These are phyloP conservation scores for Penicillium odoratum DNA, from an alignment of 495 filamentous ascomycete genomes.

Conservation along the genomic window DNA sequence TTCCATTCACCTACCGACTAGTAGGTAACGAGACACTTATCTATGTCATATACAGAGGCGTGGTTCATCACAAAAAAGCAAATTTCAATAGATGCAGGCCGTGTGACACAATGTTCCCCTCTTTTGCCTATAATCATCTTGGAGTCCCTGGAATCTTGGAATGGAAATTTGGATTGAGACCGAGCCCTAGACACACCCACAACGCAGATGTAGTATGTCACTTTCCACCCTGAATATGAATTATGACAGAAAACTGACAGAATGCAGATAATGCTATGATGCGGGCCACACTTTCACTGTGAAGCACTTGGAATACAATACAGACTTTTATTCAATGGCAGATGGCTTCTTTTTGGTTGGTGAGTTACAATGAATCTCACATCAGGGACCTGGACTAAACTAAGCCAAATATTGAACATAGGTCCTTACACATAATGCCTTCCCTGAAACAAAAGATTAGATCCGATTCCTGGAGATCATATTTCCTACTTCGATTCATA, in stretches of 20 bases:
- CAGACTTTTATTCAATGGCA: neutral
- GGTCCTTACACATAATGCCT: neutral
- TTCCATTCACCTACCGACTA: neutral
- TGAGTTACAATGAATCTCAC: neutral
- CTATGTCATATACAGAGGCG: neutral
- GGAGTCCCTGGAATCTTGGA: neutral
- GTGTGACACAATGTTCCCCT: neutral
- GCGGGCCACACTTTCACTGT: neutral
- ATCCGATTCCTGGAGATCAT: slow-evolving; percentile 1
- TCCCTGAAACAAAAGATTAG: neutral
- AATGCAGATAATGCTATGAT: neutral
- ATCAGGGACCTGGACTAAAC: neutral
- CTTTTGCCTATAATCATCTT: neutral
- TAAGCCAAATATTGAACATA: neutral
- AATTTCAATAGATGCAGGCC: neutral
- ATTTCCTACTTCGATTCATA: neutral
- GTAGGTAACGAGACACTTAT: neutral
- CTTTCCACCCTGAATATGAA: neutral
- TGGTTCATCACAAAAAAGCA: neutral
- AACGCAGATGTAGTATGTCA: neutral
- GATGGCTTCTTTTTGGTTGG: neutral
- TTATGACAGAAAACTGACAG: neutral
- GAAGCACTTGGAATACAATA: neutral
- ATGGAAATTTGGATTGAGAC: neutral
- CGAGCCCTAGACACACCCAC: neutral